Conservation (phyloP, 257 asterid genomes). For the Lycium ferocissimum region DNA sequence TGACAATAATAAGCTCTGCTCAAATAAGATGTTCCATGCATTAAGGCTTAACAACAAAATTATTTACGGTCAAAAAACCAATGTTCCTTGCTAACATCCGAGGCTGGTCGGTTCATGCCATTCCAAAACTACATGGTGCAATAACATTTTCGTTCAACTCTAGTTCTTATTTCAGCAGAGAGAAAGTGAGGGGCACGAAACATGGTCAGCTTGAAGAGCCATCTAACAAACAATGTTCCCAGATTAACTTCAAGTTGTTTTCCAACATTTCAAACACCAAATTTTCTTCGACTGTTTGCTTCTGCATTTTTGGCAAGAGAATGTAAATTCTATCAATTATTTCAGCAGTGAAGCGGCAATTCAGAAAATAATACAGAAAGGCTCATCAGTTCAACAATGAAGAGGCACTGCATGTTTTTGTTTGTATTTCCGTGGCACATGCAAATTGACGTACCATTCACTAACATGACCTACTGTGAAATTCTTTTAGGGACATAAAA, state of each 20-base stretch:
- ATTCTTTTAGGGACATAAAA: not conserved
- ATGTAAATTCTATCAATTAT: not conserved
- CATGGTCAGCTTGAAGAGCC: slow-evolving; percentile 29
- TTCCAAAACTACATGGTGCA: not conserved
- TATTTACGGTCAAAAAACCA: not conserved
- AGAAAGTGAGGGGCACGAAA: not conserved
- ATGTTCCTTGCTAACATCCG: not conserved
- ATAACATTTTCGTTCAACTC: no score
- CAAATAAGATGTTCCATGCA: no score
- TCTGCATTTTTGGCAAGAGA: slow-evolving; percentile 40
- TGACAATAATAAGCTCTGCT: no score
- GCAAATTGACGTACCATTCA: not conserved
- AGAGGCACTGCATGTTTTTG: not conserved
- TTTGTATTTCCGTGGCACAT: not conserved
- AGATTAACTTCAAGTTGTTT: slow-evolving; percentile 48
- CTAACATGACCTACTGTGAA: no score
- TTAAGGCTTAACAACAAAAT: not conserved
- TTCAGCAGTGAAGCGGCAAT: not conserved
- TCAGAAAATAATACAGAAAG: not conserved
- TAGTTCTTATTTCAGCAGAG: not conserved
- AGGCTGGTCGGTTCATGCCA: not conserved
- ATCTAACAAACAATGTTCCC: slow-evolving; percentile 43
- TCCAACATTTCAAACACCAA: slow-evolving; percentile 39
- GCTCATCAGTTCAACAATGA: not conserved
- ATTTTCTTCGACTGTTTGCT: slow-evolving; percentile 36